A percentile compares a stretch with the other conserved stretches of the same genome.
These are phyloP conservation scores for Ophiostoma angusticollis DNA, from an alignment of 2,329 filamentous ascomycete species.

Conservation along the genomic window DNA sequence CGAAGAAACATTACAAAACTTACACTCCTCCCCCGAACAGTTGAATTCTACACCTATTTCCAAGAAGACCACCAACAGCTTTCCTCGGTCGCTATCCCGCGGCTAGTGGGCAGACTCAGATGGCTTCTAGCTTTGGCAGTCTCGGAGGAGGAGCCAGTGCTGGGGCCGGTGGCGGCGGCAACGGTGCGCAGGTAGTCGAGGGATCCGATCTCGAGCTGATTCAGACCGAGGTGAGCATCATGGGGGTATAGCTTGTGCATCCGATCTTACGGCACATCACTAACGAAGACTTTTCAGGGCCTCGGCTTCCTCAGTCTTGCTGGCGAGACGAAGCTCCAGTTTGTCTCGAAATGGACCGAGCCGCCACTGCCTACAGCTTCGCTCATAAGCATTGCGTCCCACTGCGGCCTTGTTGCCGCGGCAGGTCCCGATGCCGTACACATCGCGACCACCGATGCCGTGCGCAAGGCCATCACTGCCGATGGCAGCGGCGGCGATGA, in stretches of 20 bases:
- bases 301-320: constrained; percentile 72
- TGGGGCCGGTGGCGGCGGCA: constrained; percentile 26
- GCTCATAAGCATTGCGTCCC: constrained; percentile 70
- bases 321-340: constrained; percentile 68
- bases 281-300: constrained; percentile 31
- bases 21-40: too few relatives aligned
- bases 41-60: background rate
- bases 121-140: constrained; percentile 54
- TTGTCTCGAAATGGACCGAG: constrained; percentile 67
- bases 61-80: constrained; percentile 3
- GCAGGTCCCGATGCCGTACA: constrained; percentile 71
- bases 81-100: constrained; percentile 7
- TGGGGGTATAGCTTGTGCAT: too few relatives aligned
- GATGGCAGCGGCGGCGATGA: constrained; percentile 32
- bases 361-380: constrained; percentile 67
- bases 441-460: constrained; percentile 61
- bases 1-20: background rate
- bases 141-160: constrained; percentile 31
- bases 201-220: constrained; percentile 65
- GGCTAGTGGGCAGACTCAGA: constrained; percentile 18
- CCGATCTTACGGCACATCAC: too few relatives aligned
- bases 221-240: constrained; percentile 57
- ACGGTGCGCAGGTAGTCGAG: constrained; percentile 24
- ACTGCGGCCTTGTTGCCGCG: constrained; percentile 70
- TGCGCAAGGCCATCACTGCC: constrained; percentile 61